phyloP scores from a whole-genome alignment of 2,329 filamentous ascomycete species.

The Diaporthe citriasiana region DNA sequence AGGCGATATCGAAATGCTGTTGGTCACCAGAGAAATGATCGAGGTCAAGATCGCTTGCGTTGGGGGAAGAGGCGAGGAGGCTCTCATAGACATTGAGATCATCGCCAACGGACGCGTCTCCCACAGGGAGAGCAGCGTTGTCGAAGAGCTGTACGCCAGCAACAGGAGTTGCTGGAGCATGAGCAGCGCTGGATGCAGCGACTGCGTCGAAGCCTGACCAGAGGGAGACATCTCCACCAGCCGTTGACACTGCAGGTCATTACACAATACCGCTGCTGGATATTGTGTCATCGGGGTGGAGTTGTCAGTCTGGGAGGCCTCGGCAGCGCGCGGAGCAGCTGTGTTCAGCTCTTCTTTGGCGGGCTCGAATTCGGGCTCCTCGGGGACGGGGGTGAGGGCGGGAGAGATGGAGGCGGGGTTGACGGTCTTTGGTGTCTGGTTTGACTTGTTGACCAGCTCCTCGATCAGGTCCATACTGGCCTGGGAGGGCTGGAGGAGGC shows the following conservation, averaged over 20 bases:
- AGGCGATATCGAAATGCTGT: conserved; percentile 44
- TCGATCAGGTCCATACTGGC: conserved; percentile 53
- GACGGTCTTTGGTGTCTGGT: conserved; percentile 61
- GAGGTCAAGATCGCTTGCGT: conserved; percentile 75
- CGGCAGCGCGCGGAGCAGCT: conserved; percentile 46
- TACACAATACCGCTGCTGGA: conserved; percentile 99
- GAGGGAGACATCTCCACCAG: conserved; percentile 75
- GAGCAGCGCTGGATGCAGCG: conserved; percentile 56
- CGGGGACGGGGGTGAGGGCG: conserved; percentile 65
- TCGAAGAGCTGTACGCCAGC: conserved; percentile 71
- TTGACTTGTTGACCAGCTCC: conserved; percentile 57
- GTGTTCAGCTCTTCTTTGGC: conserved; percentile 48
- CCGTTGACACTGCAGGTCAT: conserved; percentile 97
- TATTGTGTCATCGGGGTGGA: conserved; percentile 97
- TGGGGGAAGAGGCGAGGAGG: conserved; percentile 81
- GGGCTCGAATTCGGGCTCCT: conserved; percentile 53
- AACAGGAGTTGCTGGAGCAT: conserved; percentile 70
- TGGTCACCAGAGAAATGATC: conserved; percentile 76
- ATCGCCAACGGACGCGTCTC: conserved; percentile 75
- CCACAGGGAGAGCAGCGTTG: conserved; percentile 77
- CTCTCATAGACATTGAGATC: conserved; percentile 84
- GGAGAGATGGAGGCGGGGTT: conserved; percentile 75
- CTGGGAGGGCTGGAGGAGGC: conserved; percentile 44
- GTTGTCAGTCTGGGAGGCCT: conserved; percentile 49
- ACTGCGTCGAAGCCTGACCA: conserved; percentile 60